phyloP scores from a whole-genome alignment of 768 basidiomycete genomes.

The Guyanaporus albipodus region DNA sequence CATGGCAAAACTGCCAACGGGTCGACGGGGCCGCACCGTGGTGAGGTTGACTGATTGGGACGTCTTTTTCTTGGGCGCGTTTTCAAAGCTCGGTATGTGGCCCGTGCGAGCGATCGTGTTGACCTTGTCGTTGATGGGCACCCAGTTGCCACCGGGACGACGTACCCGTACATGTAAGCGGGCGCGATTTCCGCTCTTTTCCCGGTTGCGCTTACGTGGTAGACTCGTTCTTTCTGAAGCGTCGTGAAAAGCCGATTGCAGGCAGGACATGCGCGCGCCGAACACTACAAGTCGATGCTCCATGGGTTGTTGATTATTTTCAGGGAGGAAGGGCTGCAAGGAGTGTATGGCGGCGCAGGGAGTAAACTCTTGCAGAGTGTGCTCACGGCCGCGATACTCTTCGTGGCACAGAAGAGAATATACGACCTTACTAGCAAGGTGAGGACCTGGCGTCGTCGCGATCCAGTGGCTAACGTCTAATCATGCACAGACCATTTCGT shows the following conservation, averaged over 20 bases:
- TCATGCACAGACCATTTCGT: conserved; percentile 10
- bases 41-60: conserved; percentile 76
- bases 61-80: conserved; percentile 91
- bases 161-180: conserved; percentile 73
- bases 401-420: conserved; percentile 81
- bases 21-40: conserved; percentile 40
- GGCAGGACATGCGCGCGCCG: conserved; percentile 63
- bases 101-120: neutral
- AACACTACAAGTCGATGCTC: conserved; percentile 70
- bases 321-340: conserved; percentile 72
- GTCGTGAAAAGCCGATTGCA: conserved; percentile 79
- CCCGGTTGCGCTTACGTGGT: neutral
- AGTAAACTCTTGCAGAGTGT: conserved; percentile 92
- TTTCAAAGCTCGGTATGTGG: conserved; percentile 77
- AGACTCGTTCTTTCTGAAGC: conserved; percentile 21
- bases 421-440: conserved; percentile 66
- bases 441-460: neutral
- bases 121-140: neutral
- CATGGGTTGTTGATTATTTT: conserved; percentile 78
- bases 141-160: conserved; percentile 49
- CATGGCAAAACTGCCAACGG: conserved; percentile 47
- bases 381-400: conserved; percentile 90
- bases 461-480: too few species aligned
- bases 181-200: neutral
- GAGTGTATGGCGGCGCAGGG: conserved; percentile 81